Base-by-base conservation (phyloP, 495 filamentous ascomycete species). In the Evansstolkia leycettana region DNA sequence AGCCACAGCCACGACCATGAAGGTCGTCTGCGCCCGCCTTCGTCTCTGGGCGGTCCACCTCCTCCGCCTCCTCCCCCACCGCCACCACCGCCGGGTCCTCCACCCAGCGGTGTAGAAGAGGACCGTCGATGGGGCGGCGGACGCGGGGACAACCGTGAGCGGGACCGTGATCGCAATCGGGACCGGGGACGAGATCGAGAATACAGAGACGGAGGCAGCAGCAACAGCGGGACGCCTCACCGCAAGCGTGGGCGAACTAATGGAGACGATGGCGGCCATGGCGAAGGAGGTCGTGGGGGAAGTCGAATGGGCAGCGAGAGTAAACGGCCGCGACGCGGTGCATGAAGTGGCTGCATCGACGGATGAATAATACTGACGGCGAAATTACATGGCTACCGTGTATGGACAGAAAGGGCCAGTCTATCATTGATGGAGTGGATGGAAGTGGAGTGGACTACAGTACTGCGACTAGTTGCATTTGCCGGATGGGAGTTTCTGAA, bases 271-370 rank as follows among this genome's bases (percentile, higher is more conserved):
- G 54, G 50, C 30, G 36, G 38, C 28, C 36, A 37, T 32, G 45
- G 37, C 13, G 41, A 48, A 3, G 38, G 19, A n/a, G 47, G 41
- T n/a, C 52, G 60, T 14, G 60, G 48, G 17, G 55, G 60, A 17
- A 54, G 48, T 38, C 43, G 62, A 7, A 57, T 55, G 40, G 58
- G 59, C 15, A 51, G 47, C 38, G 64, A 68, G 2, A 68, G 46
- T 39, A 68, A 68, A 39, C 58, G 64, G 19, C 56, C 59, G 32
- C 58, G 64, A 31, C 59, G 64, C 25, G 64, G 64, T 33, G 47
- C 43, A 23, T 65, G 43, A 60, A 24, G 5, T 23, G 4, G 4
- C 5, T 5, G 20, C 5, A 23, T 23, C 5, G 20, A 23, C 9
- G 20, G 20, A 23, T 23, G 20, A 9, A 23, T 23, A n/a, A n/a